Base-by-base conservation (phyloP, 73 alveolate genomes). In the Paramecium octaurelia region DNA sequence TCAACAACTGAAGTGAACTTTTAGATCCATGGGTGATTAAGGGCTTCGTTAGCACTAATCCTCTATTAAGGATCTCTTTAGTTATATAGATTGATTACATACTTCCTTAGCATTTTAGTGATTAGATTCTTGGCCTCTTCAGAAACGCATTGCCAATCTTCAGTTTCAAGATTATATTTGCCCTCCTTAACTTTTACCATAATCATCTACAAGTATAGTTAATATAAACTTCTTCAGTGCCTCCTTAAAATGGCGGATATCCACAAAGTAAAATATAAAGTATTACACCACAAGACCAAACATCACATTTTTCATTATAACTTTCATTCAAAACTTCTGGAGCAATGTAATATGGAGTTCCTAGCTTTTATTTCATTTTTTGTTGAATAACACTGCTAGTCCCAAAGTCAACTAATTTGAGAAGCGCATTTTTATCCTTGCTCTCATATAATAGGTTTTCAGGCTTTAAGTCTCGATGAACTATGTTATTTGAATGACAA, bases 261-360 rank as follows among this genome's bases (percentile, higher is more conserved):
- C 94, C 94, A 18, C 80, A 70, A 1, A 89, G 44, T n/a, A 89
- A 34, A 14, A 89, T 89, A 36, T 89, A 89, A 24, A 89, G 94
- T 29, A 89, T 89, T 20, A 89, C 94, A 12, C 94, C 94, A 38
- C 94, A 89, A 29, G 92, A 71, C 94, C 94, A 89, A 43, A 89
- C 88, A 71, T 89, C 94, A 89, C 94, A 89, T 89, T 89, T 89
- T 73, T 89, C 94, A 89, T 89, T 54, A 18, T 89, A 89, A 38
- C 48, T 64, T 70, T 71, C 70, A 12, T 68, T 73, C 16, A 89
- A 54, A 1, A 89, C 91, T 73, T 89, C 94, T 21, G 94, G 94
- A 8, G 94, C 94, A 1, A 89, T 89, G 50, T 89, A 89, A 18
- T 89, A 89, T 16, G 94, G 94, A 38, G 94, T 89, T 31, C 94